These are phyloP conservation scores for Colletotrichum graminicola DNA, from an alignment of 2,329 filamentous ascomycete genomes.

Conservation along the genomic window DNA sequence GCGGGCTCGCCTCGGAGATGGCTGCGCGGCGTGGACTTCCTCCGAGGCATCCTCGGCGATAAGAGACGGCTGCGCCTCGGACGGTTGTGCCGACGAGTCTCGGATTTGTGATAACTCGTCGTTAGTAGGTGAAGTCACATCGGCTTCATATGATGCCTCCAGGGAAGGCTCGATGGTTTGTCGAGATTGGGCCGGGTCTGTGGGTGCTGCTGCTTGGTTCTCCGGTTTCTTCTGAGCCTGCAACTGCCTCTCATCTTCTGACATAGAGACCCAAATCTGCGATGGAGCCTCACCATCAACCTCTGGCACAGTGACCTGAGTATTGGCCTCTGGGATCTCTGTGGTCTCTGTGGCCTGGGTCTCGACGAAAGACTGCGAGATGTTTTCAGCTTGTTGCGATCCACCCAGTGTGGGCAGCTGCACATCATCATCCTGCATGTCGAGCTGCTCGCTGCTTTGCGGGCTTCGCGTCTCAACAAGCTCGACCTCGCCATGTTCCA, in stretches of 20 bases:
- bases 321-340: slow-evolving; percentile 18
- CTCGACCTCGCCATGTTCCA: slow-evolving; percentile 16
- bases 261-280: background rate
- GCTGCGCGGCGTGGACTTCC: slow-evolving; percentile 22
- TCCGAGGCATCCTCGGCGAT: slow-evolving; percentile 39
- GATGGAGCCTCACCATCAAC: background rate
- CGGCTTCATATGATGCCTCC: background rate
- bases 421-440: background rate
- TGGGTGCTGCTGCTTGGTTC: slow-evolving; percentile 6
- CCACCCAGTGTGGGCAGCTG: slow-evolving; percentile 25
- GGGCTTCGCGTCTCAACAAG: slow-evolving; percentile 5
- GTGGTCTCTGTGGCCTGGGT: slow-evolving; percentile 31
- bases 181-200: background rate
- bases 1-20: slow-evolving; percentile 36
- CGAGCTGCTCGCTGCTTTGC: slow-evolving; percentile 6
- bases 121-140: slow-evolving; percentile 28
- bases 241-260: background rate
- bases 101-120: slow-evolving; percentile 37
- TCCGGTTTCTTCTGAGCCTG: slow-evolving; percentile 8
- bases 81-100: slow-evolving; percentile 39
- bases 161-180: background rate
- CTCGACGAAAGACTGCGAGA: slow-evolving; percentile 22
- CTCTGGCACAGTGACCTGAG: slow-evolving; percentile 17
- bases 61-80: slow-evolving; percentile 38
- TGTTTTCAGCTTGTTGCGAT: slow-evolving; percentile 26